A percentile compares a stretch with the other conserved stretches of the same genome.
phyloP scores from a whole-genome alignment of 768 basidiomycete species.

The Sutorius australiensis region DNA sequence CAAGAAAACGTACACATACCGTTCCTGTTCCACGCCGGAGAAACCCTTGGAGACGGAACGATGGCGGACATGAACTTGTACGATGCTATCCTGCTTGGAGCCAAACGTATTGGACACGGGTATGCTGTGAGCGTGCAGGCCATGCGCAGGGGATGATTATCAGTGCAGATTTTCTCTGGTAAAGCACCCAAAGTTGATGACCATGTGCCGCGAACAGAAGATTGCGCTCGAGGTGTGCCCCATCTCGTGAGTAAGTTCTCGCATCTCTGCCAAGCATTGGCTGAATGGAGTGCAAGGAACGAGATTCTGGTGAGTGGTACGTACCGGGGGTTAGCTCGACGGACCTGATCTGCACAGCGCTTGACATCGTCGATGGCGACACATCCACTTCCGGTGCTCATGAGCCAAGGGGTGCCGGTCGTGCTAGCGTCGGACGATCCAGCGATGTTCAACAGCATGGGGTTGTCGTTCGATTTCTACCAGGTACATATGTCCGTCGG shows the following conservation, averaged over 20 bases:
- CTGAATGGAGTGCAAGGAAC: constrained; percentile 41
- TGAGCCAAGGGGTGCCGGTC: constrained; percentile 69
- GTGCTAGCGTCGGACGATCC: constrained; percentile 72
- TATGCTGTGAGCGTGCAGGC: constrained; percentile 13
- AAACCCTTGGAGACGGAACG: constrained; percentile 46
- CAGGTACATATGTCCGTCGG: constrained; percentile 41
- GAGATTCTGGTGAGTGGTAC: constrained; percentile 53
- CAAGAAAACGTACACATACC: constrained; percentile 32
- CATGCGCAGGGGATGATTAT: not conserved
- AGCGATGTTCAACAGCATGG: constrained; percentile 68
- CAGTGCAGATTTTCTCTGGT: constrained; percentile 38
- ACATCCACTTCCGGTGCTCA: constrained; percentile 62
- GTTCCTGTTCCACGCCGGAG: constrained; percentile 48
- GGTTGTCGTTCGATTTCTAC: constrained; percentile 71
- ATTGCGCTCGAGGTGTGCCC: constrained; percentile 48
- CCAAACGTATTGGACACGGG: constrained; percentile 51
- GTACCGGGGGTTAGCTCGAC: not conserved
- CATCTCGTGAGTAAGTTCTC: constrained; percentile 37
- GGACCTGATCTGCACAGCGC: constrained; percentile 40
- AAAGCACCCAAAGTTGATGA: constrained; percentile 46
- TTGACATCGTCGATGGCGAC: constrained; percentile 73
- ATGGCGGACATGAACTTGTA: constrained; percentile 44
- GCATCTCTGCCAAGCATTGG: not conserved
- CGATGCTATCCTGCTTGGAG: constrained; percentile 47
- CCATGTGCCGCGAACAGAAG: constrained; percentile 37